Evolutionary conservation across 331 rosid species (phyloP).

Genomic region (Stylosanthes scabra): DNA sequence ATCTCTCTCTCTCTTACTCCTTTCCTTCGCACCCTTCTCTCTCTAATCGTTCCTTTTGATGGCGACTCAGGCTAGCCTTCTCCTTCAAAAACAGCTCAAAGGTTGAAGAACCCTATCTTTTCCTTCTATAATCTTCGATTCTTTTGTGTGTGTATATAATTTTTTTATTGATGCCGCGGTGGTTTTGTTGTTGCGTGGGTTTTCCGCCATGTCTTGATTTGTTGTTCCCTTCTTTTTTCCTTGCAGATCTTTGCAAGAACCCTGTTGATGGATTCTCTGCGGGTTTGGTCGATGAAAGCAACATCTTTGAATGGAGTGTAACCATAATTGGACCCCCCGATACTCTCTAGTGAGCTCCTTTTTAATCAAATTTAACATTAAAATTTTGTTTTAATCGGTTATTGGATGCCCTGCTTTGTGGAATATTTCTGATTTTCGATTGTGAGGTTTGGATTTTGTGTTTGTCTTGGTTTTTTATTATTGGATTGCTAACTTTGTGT

Average conservation of each 20-base stretch:
- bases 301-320: conserved; percentile 98
- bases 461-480: conserved; percentile 14
- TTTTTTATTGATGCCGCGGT: not conserved
- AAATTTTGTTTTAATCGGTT: not conserved
- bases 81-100: conserved; percentile 89
- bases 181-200: conserved; percentile 28
- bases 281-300: conserved; percentile 88
- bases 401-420: too few relatives aligned
- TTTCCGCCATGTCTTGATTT: conserved; percentile 34
- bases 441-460: conserved; percentile 30
- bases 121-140: not conserved
- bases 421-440: conserved; percentile 30
- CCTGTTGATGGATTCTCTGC: conserved; percentile 99
- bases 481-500: not conserved
- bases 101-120: conserved; percentile 41
- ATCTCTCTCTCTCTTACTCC: not conserved
- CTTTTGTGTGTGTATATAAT: not conserved
- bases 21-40: not conserved
- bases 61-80: conserved; percentile 86
- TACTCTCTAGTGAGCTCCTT: conserved; percentile 81
- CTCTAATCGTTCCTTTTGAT: conserved; percentile 17
- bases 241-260: conserved; percentile 92
- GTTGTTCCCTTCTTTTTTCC: not conserved
- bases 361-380: not conserved
- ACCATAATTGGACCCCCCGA: conserved; percentile 99